Percentiles rank a stretch among this genome's conserved stretches.
Conservation (phyloP, 129 eudicot species). For the Flaveria ramosissima region DNA sequence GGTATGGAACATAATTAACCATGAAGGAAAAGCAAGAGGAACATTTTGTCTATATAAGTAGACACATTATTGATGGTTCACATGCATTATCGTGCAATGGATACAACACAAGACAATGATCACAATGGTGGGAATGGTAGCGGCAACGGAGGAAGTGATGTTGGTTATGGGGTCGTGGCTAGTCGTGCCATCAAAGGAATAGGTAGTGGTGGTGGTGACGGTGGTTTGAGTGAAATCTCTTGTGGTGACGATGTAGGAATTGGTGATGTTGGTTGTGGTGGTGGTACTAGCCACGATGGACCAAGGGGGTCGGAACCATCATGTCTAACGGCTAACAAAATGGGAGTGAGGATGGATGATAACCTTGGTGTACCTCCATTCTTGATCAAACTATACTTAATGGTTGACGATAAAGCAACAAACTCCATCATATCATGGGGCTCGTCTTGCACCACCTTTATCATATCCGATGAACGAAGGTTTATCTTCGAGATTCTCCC, state of each 20-base stretch:
- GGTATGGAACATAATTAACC: background rate
- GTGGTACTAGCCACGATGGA: background rate
- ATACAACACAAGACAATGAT: background rate
- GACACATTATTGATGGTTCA: background rate
- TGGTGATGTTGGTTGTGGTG: background rate
- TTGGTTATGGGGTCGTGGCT: background rate
- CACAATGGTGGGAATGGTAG: background rate
- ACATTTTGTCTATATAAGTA: background rate
- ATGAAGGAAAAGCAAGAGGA: background rate
- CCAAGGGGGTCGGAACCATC: background rate
- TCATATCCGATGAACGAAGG: slow-evolving; percentile 17
- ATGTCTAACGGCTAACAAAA: background rate
- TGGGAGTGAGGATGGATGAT: background rate
- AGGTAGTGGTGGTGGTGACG: background rate
- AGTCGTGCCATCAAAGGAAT: background rate
- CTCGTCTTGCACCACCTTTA: slow-evolving; percentile 16
- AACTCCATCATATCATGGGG: slow-evolving; percentile 35
- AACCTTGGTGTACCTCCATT: slow-evolving; percentile 14
- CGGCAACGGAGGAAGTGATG: background rate
- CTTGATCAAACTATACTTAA: slow-evolving; percentile 29
- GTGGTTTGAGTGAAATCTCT: slow-evolving; percentile 2
- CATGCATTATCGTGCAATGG: slow-evolving; percentile 17
- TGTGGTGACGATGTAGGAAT: background rate
- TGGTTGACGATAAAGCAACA: slow-evolving; percentile 29
- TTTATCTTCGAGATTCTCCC: slow-evolving; percentile 24